Evolutionary conservation across 225 moss, liverwort and hornwort genomes (phyloP).

Genomic region (Straminergon stramineum): DNA sequence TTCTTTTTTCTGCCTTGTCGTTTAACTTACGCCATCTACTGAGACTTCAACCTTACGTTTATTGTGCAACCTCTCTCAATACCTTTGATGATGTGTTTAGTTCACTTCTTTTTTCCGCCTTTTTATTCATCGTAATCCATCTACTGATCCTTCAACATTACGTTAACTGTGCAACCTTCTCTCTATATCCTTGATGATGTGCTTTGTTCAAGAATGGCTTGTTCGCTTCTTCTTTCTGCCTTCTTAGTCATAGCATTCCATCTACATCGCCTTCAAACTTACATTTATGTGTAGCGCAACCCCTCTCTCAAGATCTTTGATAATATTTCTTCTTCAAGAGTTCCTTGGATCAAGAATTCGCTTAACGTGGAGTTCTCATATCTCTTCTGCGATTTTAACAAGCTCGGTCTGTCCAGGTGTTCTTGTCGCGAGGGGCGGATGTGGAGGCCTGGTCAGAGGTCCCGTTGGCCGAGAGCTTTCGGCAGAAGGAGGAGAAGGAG

Average conservation of each 20-base stretch:
- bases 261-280: background rate
- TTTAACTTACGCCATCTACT: too few relatives aligned
- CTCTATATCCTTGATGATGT: background rate
- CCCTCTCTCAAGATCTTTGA: background rate
- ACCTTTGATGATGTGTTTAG: too few relatives aligned
- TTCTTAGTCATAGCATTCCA: background rate
- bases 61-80: too few relatives aligned
- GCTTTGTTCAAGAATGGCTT: background rate
- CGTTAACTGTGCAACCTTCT: background rate
- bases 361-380: background rate
- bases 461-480: conserved; percentile 63
- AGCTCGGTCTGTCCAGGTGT: conserved; percentile 11
- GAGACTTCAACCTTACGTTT: too few relatives aligned
- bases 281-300: background rate
- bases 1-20: background rate
- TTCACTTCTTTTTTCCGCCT: too few relatives aligned
- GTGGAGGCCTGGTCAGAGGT: conserved; percentile 91
- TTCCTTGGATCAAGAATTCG: too few relatives aligned
- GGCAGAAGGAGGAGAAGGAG: conserved; percentile 59
- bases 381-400: background rate
- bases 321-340: background rate
- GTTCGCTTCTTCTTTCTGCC: background rate
- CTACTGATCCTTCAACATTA: background rate
- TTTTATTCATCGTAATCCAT: background rate
- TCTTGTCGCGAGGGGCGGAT: conserved; percentile 59